A percentile compares a stretch with the other conserved stretches of the same genome.
Evolutionary conservation across 2,329 filamentous ascomycete species (phyloP).

Genomic region (Trichophyton verrucosum): DNA sequence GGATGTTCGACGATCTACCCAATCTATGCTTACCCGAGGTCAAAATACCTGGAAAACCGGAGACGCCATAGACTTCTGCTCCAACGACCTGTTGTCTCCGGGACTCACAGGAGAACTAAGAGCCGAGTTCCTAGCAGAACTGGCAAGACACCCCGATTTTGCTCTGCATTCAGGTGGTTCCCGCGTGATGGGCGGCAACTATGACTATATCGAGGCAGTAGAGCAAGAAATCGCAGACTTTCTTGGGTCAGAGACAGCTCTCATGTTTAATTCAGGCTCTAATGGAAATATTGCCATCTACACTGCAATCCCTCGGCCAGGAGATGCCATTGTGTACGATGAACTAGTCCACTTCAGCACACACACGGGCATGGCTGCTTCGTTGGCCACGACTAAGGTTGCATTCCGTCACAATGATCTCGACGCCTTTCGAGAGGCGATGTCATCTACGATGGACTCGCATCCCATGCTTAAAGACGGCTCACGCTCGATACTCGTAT

Average conservation of each 20-base stretch:
- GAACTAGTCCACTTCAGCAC: conserved; percentile 57
- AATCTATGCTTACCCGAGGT: neutral
- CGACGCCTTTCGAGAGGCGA: conserved; percentile 17
- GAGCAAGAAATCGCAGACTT: conserved; percentile 42
- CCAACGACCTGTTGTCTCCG: neutral
- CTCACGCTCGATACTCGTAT: conserved; percentile 26
- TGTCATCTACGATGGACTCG: conserved; percentile 16
- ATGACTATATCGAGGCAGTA: conserved; percentile 37
- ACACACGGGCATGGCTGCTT: conserved; percentile 54
- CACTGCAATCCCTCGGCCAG: conserved; percentile 38
- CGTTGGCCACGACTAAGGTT: conserved; percentile 33
- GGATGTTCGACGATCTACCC: neutral
- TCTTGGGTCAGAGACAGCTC: conserved; percentile 38
- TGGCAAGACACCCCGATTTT: conserved; percentile 20
- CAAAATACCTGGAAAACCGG: neutral
- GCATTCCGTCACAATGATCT: conserved; percentile 28
- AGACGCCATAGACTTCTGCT: conserved; percentile 2
- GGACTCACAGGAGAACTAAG: conserved; percentile 23
- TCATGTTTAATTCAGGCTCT: conserved; percentile 45
- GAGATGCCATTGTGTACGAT: conserved; percentile 50
- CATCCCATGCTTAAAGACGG: conserved; percentile 20
- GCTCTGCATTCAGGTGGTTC: conserved; percentile 39
- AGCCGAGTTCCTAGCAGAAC: conserved; percentile 31
- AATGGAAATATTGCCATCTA: conserved; percentile 47
- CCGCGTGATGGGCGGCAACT: conserved; percentile 46